Percentiles rank a stretch among this genome's conserved stretches.
Conservation (phyloP, 768 basidiomycete species). For the Leccinum uliginosum region DNA sequence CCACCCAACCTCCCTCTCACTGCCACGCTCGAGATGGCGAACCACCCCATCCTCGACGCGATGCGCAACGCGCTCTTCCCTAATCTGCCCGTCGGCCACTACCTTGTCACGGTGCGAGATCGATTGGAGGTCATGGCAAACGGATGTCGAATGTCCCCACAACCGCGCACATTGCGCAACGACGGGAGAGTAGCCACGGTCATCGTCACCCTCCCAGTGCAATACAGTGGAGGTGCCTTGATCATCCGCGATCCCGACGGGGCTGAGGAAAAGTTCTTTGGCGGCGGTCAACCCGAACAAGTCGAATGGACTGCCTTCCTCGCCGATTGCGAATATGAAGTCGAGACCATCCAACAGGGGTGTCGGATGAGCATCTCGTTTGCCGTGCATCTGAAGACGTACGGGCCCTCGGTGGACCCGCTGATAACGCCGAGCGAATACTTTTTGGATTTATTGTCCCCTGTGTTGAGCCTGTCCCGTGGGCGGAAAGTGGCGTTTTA, state of each 20-base stretch:
- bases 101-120: constrained; percentile 64
- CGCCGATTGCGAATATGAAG: constrained; percentile 70
- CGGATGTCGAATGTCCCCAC: constrained; percentile 56
- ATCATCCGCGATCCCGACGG: constrained; percentile 54
- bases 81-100: constrained; percentile 59
- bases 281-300: constrained; percentile 56
- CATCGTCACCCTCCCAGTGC: constrained; percentile 68
- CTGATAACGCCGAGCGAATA: constrained; percentile 69
- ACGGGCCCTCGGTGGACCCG: constrained; percentile 59
- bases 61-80: constrained; percentile 72
- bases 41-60: constrained; percentile 78
- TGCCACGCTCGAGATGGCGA: constrained; percentile 72
- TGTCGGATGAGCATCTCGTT: constrained; percentile 69
- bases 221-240: constrained; percentile 66
- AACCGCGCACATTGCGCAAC: constrained; percentile 48
- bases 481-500: constrained; percentile 73
- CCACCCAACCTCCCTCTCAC: constrained; percentile 71
- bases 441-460: constrained; percentile 68
- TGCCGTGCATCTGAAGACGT: constrained; percentile 64
- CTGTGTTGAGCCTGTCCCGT: constrained; percentile 66
- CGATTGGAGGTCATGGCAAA: constrained; percentile 63
- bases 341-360: constrained; percentile 67
- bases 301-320: constrained; percentile 79
- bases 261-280: constrained; percentile 57
- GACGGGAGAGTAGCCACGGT: constrained; percentile 74